These are phyloP conservation scores for Simmondsia chinensis DNA, from an alignment of 148 eudicot species.

Conservation along the genomic window DNA sequence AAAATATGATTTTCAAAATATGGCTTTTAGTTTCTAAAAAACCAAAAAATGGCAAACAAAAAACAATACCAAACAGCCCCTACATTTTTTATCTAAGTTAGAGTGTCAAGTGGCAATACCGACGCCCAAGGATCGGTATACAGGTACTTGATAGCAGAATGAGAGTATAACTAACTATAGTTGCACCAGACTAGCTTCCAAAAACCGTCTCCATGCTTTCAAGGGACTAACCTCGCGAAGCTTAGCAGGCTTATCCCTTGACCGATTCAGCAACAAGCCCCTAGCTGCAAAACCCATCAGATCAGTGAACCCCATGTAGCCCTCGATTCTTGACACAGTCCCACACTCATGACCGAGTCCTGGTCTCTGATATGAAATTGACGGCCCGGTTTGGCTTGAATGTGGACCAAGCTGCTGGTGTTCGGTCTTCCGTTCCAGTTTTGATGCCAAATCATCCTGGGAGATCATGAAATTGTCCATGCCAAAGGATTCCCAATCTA, in stretches of 20 bases:
- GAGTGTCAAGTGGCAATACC: no score
- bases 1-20: no score
- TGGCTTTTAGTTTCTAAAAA: no score
- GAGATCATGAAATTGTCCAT: conserved; percentile 23
- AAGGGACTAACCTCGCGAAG: conserved; percentile 27
- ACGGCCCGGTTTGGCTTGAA: conserved; percentile 16
- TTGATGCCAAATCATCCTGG: conserved; percentile 15
- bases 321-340: conserved; percentile 42
- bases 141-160: background rate
- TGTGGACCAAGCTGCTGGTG: conserved; percentile 6
- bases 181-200: conserved; percentile 28
- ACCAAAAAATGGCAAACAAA: no score
- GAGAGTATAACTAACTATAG: conserved; percentile 21
- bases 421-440: conserved; percentile 5
- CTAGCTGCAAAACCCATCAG: conserved; percentile 66
- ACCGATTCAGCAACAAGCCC: conserved; percentile 27
- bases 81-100: no score
- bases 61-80: background rate
- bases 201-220: conserved; percentile 39
- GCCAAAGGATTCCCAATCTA: conserved; percentile 71
- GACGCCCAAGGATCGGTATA: no score
- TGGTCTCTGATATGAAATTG: conserved; percentile 11
- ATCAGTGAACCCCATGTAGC: conserved; percentile 41
- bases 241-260: conserved; percentile 11
- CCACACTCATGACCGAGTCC: conserved; percentile 27